Evolutionary conservation across 495 filamentous ascomycete genomes (phyloP).

Genomic region (Gamarada debralockiae): DNA sequence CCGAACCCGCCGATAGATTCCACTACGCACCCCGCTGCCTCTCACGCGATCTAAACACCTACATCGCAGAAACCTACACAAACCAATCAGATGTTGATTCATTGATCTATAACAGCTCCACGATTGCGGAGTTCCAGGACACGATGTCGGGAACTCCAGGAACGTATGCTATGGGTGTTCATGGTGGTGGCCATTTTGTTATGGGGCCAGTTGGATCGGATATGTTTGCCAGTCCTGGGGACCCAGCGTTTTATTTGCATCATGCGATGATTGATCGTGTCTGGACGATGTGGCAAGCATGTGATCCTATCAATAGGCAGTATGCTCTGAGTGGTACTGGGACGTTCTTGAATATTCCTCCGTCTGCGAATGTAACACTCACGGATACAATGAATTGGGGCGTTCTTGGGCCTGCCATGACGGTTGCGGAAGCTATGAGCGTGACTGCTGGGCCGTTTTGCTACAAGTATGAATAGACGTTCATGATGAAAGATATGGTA

Average conservation of each 20-base stretch:
- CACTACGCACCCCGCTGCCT: slow-evolving; percentile 62
- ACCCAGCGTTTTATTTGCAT: slow-evolving; percentile 66
- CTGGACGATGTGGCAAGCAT: slow-evolving; percentile 69
- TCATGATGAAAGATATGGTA: too few relatives aligned
- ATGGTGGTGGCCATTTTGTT: slow-evolving; percentile 16
- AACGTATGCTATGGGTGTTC: slow-evolving; percentile 5
- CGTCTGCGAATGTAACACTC: slow-evolving; percentile 30
- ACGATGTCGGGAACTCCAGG: slow-evolving; percentile 1
- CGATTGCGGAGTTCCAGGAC: slow-evolving; percentile 14
- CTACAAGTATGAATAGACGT: slow-evolving; percentile 14
- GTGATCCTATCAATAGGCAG: slow-evolving; percentile 41
- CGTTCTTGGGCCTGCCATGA: neutral
- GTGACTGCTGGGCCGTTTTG: slow-evolving; percentile 29
- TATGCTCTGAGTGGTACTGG: slow-evolving; percentile 45
- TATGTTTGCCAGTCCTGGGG: slow-evolving; percentile 53
- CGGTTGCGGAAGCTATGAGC: neutral
- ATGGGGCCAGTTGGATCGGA: slow-evolving; percentile 30
- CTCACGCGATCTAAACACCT: slow-evolving; percentile 56
- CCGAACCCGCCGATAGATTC: slow-evolving; percentile 40
- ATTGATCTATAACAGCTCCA: slow-evolving; percentile 3
- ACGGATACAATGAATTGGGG: slow-evolving; percentile 1
- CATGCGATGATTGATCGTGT: slow-evolving; percentile 65
- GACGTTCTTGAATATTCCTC: slow-evolving; percentile 48
- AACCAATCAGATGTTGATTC: neutral
- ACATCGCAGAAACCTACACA: slow-evolving; percentile 4